Evolutionary conservation across 2,329 filamentous ascomycete genomes (phyloP).

Genomic region (Paraconiothyrium brasiliense): DNA sequence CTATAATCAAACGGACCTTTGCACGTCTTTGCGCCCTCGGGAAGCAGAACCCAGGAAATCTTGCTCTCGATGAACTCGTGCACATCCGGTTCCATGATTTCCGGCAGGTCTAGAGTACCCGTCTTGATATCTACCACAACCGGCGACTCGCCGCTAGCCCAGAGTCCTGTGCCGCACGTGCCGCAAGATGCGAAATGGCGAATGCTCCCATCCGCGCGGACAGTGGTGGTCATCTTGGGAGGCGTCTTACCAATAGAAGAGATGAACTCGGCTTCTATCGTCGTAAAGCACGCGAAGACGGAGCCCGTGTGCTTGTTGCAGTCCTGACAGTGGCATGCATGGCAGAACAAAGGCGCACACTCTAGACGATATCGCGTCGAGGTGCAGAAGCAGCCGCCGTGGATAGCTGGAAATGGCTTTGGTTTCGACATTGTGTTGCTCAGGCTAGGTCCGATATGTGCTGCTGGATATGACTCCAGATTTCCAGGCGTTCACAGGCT

Average conservation of each 20-base stretch:
- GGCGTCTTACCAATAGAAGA: conserved; percentile 24
- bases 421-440: conserved; percentile 20
- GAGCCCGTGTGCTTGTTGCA: conserved; percentile 40
- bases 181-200: conserved; percentile 28
- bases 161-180: conserved; percentile 33
- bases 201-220: conserved; percentile 1
- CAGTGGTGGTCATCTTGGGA: conserved; percentile 19
- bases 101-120: conserved; percentile 40
- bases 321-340: conserved; percentile 43
- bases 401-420: conserved; percentile 39
- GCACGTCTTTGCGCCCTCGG: conserved; percentile 31
- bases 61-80: conserved; percentile 41
- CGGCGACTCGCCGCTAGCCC: conserved; percentile 26
- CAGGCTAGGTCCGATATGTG: background rate
- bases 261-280: conserved; percentile 38
- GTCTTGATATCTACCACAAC: conserved; percentile 28
- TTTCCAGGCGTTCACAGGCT: conserved; percentile 7
- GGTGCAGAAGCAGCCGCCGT: conserved; percentile 40
- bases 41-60: conserved; percentile 40
- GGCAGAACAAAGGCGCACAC: conserved; percentile 40
- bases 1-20: conserved; percentile 21
- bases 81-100: conserved; percentile 42
- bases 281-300: conserved; percentile 32
- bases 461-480: background rate
- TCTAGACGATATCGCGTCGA: conserved; percentile 37